Base-by-base conservation (phyloP, 768 basidiomycete species). In the Macrolepiota fuliginosa region DNA sequence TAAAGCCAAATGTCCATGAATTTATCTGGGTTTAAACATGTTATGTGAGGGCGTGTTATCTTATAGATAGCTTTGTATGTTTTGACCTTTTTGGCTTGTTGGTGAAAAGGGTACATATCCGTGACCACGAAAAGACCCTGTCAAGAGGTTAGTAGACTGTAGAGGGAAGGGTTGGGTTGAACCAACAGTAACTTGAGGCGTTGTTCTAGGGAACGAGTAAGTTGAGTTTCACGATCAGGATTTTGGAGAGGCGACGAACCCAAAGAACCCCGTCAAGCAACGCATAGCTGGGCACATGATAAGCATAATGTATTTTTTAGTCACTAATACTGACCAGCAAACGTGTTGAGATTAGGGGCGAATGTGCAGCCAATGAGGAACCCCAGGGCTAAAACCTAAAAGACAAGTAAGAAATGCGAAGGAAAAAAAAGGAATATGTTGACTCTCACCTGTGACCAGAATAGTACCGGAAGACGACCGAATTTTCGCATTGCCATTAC, bases 1-100 rank as follows among this genome's bases (percentile, higher is more conserved):
- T 81, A 73, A 89, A 88, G 1, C 87, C 89, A 79, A 89, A 83
- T 2, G 87, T 89, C 88, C 87, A 89, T 51, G 85, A 72, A 65
- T 86, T 88, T 37, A 89, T 78, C 85, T 88, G 62, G 17, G 25
- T 13, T 17, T 29, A 37, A 27, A 45, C 4, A 22, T 10, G 50
- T 35, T 55, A 40, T n/a, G 42, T 22, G 17, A 25, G 3, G 52
- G 6, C 6, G 17, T 32, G 42, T 50, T 35, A 15, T 15, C 15
- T 24, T 9, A 12, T 45, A 37, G 9, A 27, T 62, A 35, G 52
- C n/a, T 9, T 12, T 7, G 7, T 32, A 17, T 10, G 29, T 15
- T 63, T 71, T 62, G 45, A 85, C 83, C 82, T 84, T 87, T 35
- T 85, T 79, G 17, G 86, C 86, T 73, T 88, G 87, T 1, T 85